Conservation (phyloP, 495 filamentous ascomycete genomes). For the Saxispiralis lemnorum region DNA sequence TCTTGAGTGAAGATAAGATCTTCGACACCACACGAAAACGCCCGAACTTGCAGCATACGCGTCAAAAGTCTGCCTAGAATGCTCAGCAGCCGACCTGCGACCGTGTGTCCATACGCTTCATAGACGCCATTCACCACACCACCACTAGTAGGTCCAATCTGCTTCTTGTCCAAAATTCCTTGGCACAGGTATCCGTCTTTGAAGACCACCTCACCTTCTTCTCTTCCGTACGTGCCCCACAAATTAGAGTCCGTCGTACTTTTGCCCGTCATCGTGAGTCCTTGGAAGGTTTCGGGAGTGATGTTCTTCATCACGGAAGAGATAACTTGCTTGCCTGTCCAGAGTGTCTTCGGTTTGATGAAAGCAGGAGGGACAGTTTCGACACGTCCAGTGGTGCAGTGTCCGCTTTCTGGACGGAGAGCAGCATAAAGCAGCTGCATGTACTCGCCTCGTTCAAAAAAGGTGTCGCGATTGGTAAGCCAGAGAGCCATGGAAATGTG, state of each 20-base stretch:
- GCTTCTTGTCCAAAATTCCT: constrained; percentile 91
- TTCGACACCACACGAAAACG: constrained; percentile 93
- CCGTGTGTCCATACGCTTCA: constrained; percentile 76
- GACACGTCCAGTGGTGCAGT: constrained; percentile 55
- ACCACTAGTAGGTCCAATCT: constrained; percentile 71
- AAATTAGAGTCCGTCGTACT: constrained; percentile 56
- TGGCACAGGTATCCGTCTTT: constrained; percentile 70
- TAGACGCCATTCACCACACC: constrained; percentile 85
- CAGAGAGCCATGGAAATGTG: constrained; percentile 88
- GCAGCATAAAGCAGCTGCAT: constrained; percentile 82
- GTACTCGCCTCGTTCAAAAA: constrained; percentile 77
- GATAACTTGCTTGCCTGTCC: constrained; percentile 97
- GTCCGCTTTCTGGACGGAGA: constrained; percentile 71
- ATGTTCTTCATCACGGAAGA: constrained; percentile 90
- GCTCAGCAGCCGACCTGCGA: constrained; percentile 71
- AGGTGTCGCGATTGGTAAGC: constrained; percentile 81
- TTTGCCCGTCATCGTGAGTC: constrained; percentile 61
- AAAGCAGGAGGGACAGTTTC: constrained; percentile 63
- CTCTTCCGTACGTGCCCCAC: constrained; percentile 38
- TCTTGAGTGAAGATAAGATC: constrained; percentile 73
- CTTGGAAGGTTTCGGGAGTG: constrained; percentile 51
- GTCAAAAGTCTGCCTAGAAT: constrained; percentile 80
- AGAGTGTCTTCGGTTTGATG: constrained; percentile 60
- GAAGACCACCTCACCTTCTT: constrained; percentile 60
- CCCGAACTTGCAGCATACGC: constrained; percentile 76